Evolutionary conservation across 192 early-diverging fungal species (phyloP), one percentile per base, ranked within the genome.

Genomic region (Entomortierella lignicola): DNA sequence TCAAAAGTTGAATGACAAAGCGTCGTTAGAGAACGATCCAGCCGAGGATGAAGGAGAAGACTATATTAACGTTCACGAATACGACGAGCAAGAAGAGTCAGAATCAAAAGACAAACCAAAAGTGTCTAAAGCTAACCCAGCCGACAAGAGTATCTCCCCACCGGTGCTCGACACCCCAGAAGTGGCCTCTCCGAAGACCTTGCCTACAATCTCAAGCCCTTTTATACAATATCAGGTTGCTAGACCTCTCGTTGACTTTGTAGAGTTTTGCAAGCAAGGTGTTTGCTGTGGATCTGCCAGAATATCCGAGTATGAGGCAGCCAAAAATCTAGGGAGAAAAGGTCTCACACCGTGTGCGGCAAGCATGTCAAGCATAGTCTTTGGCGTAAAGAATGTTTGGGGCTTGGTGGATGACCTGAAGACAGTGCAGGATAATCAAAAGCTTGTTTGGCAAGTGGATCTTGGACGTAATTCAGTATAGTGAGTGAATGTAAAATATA

Each of bases 381-480:
- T 79, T 60, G 67, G 75, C 2, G 26, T 50, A 18, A 65, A 60
- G 42, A 68, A 57, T 23, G 67, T 70, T 23, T 79, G 75, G 75
- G 63, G 67, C 17, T 66, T 65, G 41, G 47, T 15, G 26, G 63
- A 65, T 5, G 51, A 60, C 4, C 13, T 23, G 10, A 25, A 31
- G 2, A 41, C 65, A 3, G 34, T 27, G 1, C 29, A 48, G 20
- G 75, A 79, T 31, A 55, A 26, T 15, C 75, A 60, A 32, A 60
- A 23, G 18, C 56, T 79, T 8, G 68, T 79, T 31, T 79, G 75
- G 75, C 62, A 79, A n/a, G 65, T 79, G 7, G 75, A 79, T 32
- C 62, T 79, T 30, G 68, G 62, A 5, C 67, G 75, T 44, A 25
- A 2, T n/a, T 44, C 12, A 3, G 20, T 20, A 47, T 15, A 2